Percentiles rank a stretch among this genome's conserved stretches.
Conservation (phyloP, 441 rosid genomes). For the Euphorbia schlechtendalii region DNA sequence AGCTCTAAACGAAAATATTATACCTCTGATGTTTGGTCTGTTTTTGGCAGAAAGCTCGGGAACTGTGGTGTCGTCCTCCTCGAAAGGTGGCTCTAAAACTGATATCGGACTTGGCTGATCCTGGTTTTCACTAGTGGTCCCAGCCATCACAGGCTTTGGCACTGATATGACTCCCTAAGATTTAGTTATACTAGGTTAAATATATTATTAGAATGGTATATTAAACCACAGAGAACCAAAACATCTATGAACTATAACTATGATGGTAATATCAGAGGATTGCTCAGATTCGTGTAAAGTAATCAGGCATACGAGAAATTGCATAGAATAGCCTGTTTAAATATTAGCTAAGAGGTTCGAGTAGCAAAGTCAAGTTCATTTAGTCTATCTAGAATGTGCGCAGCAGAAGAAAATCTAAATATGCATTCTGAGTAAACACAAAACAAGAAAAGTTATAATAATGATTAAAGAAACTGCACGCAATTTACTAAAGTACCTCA, state of each 20-base stretch:
- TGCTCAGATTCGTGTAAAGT: no score
- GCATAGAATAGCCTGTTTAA: no score
- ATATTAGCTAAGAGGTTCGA: no score
- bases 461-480: no score
- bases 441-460: no score
- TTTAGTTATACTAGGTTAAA: neutral
- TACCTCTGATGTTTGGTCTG: slow-evolving; percentile 40
- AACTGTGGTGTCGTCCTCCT: slow-evolving; percentile 49
- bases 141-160: slow-evolving; percentile 36
- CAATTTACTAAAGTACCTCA: neutral
- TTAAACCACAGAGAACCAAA: neutral
- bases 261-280: no score
- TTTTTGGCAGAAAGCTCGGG: slow-evolving; percentile 36
- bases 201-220: neutral
- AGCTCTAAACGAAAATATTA: slow-evolving; percentile 9
- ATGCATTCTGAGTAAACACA: no score
- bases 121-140: slow-evolving; percentile 49
- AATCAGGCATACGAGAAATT: no score
- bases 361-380: no score
- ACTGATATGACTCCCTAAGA: slow-evolving; percentile 49
- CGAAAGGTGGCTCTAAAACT: slow-evolving; percentile 75
- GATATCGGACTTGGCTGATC: slow-evolving; percentile 94
- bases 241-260: neutral
- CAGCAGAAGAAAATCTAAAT: no score
- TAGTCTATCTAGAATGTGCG: no score